Base-by-base conservation (phyloP, 441 rosid species). In the Lepidium campestre region DNA sequence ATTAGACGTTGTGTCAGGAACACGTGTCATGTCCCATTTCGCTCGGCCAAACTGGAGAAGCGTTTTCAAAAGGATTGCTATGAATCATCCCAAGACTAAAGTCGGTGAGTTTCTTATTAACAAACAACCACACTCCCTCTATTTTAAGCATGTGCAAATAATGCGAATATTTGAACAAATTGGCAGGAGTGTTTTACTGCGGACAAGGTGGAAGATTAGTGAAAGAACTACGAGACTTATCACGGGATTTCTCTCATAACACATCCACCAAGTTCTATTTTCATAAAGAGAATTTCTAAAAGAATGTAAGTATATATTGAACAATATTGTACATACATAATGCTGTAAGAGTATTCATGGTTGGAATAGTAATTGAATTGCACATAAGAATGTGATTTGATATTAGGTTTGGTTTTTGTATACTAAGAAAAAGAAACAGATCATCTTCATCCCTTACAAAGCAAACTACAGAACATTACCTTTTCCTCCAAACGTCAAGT, bases 121-220 rank as follows among this genome's bases (percentile, higher is more conserved):
- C 13, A 35, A 42, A 37, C 10, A 8, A 44, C 20, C 12, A 32
- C 15, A 12, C 27, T 14, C 27, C 55, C n/a, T 18, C 32, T 37
- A 37, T 40, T 0, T 36, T 14, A 36, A 35, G 34, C 17, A 12
- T 18, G 20, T 14, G 47, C 32, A 7, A 23, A 53, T 48, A 32
- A 73, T 50, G 25, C 53, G 35, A 29, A 7, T 46, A 8, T 59
- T 42, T 79, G 19, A 6, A 10, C 23, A 31, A 29, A 45, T n/a
- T 49, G 65, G 75, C 83, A 86, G 92, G 92, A 53, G 92, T 86
- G 37, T 86, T 86, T 62, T 86, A 83, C 10, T 84, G 92, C n/a
- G 92, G 92, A 62, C 74, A 81, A 57, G 79, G 83, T 12, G 86
- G 78, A 29, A 29, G 34, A 19, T 70, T 83, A 48, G 81, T 82